Conservation (phyloP, 2,329 filamentous ascomycete genomes). For the Fusarium compactum region DNA sequence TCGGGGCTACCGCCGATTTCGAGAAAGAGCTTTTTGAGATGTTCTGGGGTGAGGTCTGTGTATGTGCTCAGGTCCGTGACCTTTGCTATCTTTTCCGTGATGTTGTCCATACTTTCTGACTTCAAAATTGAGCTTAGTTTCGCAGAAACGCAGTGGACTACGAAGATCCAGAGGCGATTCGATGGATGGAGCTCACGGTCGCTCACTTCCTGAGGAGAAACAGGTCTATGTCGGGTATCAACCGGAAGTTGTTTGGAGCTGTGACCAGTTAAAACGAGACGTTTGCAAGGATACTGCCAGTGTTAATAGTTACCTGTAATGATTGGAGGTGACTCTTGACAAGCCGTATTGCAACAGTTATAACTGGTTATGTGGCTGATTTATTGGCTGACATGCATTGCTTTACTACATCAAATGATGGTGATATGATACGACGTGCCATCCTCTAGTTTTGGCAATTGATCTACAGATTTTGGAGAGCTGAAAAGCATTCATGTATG, state of each 20-base stretch:
- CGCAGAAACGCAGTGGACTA: rapidly evolving
- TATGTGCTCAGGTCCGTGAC: constrained; percentile 11
- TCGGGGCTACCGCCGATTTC: constrained; percentile 3
- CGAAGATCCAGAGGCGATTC: background rate
- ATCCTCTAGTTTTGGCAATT: background rate
- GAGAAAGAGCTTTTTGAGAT: background rate
- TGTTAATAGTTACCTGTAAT: rapidly evolving
- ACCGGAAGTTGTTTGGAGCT: background rate
- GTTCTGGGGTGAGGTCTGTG: constrained; percentile 5
- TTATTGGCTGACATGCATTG: constrained; percentile 9
- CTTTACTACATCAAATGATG: rapidly evolving
- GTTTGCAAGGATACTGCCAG: background rate
- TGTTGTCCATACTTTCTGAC: background rate
- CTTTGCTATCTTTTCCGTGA: constrained; percentile 7
- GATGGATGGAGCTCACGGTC: background rate
- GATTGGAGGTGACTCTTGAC: background rate
- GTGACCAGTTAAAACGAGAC: too few relatives aligned
- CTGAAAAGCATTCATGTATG: background rate
- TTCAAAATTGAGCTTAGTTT: background rate
- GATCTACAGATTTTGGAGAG: background rate
- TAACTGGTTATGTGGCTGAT: background rate
- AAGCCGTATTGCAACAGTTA: background rate
- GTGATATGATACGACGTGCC: background rate
- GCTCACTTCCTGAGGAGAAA: background rate
- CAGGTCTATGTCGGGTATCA: background rate